Evolutionary conservation across 345 rosid species (phyloP).

Genomic region (Heritiera fomes): DNA sequence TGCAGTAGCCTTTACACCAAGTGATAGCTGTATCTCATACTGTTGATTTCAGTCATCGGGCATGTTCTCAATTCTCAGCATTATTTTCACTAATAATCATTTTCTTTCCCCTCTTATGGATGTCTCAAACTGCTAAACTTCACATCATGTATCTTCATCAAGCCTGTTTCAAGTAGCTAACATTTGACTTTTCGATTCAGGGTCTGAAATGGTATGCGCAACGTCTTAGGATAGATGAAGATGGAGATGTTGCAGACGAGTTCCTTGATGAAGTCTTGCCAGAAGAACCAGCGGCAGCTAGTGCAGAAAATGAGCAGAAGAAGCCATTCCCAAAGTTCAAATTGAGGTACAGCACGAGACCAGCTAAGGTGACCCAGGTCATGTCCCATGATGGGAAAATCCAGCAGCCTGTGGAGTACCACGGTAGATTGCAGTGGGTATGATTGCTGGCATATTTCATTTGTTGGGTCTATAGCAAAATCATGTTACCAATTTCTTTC

Average conservation of each 20-base stretch:
- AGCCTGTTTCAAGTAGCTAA: conserved; percentile 18
- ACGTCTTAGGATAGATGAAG: conserved; percentile 82
- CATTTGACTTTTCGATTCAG: conserved; percentile 38
- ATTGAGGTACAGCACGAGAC: conserved; percentile 39
- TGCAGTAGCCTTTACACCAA: background rate
- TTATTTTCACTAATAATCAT: too few relatives aligned
- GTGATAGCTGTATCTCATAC: too few relatives aligned
- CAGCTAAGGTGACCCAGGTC: conserved; percentile 59
- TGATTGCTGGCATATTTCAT: conserved; percentile 27
- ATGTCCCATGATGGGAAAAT: conserved; percentile 53
- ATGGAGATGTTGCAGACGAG: conserved; percentile 96
- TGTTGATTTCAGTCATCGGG: too few relatives aligned
- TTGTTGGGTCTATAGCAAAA: conserved; percentile 2
- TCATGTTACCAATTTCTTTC: conserved; percentile 1
- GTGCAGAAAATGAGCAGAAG: conserved; percentile 31
- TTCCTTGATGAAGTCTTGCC: conserved; percentile 68
- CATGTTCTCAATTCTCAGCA: too few relatives aligned
- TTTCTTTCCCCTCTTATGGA: too few relatives aligned
- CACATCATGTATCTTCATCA: background rate
- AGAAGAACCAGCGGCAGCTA: conserved; percentile 27
- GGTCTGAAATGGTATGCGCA: conserved; percentile 85
- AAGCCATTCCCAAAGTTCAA: conserved; percentile 42
- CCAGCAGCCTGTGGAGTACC: conserved; percentile 55
- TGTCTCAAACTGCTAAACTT: background rate
- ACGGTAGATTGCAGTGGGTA: conserved; percentile 54